These are phyloP conservation scores for Podaxis sp. DNA, from an alignment of 768 basidiomycete species.

Conservation along the genomic window DNA sequence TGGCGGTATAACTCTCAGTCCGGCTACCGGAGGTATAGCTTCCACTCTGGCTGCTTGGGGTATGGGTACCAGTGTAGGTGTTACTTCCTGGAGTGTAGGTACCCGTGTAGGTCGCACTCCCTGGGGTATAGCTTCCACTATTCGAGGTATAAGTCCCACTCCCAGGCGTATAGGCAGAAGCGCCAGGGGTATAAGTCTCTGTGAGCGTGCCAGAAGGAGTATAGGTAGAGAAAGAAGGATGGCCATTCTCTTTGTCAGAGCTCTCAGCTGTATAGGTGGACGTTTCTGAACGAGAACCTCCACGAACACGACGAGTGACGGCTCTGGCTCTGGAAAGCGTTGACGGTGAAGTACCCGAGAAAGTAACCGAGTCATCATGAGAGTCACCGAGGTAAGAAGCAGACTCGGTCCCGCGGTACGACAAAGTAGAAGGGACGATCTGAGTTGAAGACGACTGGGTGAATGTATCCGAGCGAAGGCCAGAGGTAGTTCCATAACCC, in stretches of 20 bases:
- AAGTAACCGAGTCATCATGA: conserved; percentile 40
- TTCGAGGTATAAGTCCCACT: conserved; percentile 23
- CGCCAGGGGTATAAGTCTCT: conserved; percentile 2
- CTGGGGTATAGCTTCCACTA: conserved; percentile 28
- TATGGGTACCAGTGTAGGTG: conserved; percentile 24
- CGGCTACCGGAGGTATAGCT: conserved; percentile 18
- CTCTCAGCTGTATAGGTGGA: conserved; percentile 41
- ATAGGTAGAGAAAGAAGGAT: conserved; percentile 1
- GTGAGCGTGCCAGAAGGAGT: background rate
- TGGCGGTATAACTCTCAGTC: conserved; percentile 30
- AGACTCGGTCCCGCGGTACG: conserved; percentile 51
- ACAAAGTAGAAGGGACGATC: conserved; percentile 49
- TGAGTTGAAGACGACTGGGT: conserved; percentile 38
- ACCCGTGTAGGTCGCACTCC: conserved; percentile 28
- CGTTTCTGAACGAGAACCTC: conserved; percentile 44
- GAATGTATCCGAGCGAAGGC: conserved; percentile 25
- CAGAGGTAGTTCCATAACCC: conserved; percentile 29
- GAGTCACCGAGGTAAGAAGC: conserved; percentile 60
- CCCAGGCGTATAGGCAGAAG: conserved; percentile 18
- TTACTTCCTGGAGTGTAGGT: conserved; percentile 26
- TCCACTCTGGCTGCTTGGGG: conserved; percentile 19
- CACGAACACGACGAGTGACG: conserved; percentile 49
- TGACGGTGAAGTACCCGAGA: conserved; percentile 49
- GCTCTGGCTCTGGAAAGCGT: conserved; percentile 57
- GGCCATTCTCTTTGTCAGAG: conserved; percentile 61